phyloP scores from a whole-genome alignment of 202 grass and related monocot genomes.

The Brachypodium distachyon region DNA sequence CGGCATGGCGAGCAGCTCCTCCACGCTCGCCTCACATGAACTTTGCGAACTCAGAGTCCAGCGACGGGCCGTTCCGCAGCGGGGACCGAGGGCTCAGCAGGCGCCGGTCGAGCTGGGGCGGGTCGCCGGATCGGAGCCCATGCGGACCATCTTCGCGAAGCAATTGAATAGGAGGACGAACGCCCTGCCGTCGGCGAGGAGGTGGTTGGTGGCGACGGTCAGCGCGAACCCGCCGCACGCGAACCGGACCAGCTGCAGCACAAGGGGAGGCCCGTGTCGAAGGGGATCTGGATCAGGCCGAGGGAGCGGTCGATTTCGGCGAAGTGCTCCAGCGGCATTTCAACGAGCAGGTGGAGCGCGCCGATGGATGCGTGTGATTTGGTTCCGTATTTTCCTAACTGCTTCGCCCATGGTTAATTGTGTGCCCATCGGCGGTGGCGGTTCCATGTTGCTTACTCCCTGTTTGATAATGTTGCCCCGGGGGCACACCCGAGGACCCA shows the following conservation, averaged over 20 bases:
- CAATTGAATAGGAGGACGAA: slow-evolving; percentile 10
- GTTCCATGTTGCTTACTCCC: no score
- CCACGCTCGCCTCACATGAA: slow-evolving; percentile 34
- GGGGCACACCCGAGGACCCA: no score
- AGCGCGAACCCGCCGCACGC: slow-evolving; percentile 56
- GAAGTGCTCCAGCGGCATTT: slow-evolving; percentile 15
- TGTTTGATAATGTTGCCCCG: no score
- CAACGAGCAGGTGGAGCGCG: neutral
- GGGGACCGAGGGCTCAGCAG: slow-evolving; percentile 36
- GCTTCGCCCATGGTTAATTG: no score
- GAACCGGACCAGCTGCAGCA: slow-evolving; percentile 60
- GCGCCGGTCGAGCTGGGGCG: slow-evolving; percentile 40
- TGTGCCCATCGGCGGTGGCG: no score
- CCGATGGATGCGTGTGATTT: neutral
- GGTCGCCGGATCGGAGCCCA: neutral
- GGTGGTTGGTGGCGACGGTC: slow-evolving; percentile 44
- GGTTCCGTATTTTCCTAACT: no score
- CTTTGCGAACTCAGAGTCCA: slow-evolving; percentile 45
- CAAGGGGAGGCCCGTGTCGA: slow-evolving; percentile 23
- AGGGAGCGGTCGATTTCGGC: slow-evolving; percentile 19
- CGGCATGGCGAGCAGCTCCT: slow-evolving; percentile 19
- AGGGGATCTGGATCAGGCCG: slow-evolving; percentile 37
- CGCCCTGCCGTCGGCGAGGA: slow-evolving; percentile 55
- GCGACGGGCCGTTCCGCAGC: slow-evolving; percentile 28
- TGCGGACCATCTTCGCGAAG: slow-evolving; percentile 30